Percentiles rank a stretch among this genome's conserved stretches.
These are phyloP conservation scores for Lachnellula hyalina DNA, from an alignment of 2,329 filamentous ascomycete genomes.

Conservation along the genomic window DNA sequence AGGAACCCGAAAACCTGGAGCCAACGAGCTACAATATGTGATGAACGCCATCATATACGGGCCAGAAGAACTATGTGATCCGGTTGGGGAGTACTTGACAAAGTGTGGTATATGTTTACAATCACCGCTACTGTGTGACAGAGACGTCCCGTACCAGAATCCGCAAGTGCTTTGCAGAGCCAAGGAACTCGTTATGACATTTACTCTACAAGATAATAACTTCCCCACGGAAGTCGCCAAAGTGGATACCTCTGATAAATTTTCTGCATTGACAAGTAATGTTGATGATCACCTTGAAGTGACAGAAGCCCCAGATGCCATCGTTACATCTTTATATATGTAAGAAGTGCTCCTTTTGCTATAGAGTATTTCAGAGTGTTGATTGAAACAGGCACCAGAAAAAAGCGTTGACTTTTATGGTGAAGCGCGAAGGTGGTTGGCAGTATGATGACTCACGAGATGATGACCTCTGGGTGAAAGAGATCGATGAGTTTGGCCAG, in stretches of 20 bases:
- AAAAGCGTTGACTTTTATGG: slow-evolving; percentile 35
- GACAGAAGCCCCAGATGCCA: slow-evolving; percentile 5
- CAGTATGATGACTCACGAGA: slow-evolving; percentile 14
- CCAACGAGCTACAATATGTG: slow-evolving; percentile 7
- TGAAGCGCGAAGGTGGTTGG: slow-evolving; percentile 36
- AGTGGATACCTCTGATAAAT: background rate
- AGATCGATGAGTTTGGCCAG: slow-evolving; percentile 27
- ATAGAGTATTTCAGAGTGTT: background rate
- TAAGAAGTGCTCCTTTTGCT: background rate
- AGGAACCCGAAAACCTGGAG: background rate
- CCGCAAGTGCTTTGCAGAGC: slow-evolving; percentile 4
- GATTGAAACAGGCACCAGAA: slow-evolving; percentile 34
- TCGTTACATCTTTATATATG: slow-evolving; percentile 6
- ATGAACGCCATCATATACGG: slow-evolving; percentile 10
- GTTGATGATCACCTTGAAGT: slow-evolving; percentile 3
- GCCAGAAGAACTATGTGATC: slow-evolving; percentile 2
- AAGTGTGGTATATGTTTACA: slow-evolving; percentile 7
- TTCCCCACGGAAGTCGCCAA: background rate
- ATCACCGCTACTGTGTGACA: slow-evolving; percentile 7
- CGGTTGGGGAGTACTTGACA: slow-evolving; percentile 7
- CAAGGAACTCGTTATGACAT: slow-evolving; percentile 6
- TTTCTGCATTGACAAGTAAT: background rate
- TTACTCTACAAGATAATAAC: background rate
- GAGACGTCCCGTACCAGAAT: slow-evolving; percentile 8
- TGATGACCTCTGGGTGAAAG: slow-evolving; percentile 16